Conservation (phyloP, 2,329 filamentous ascomycete species). For the Thermothelomyces thermophilus region DNA sequence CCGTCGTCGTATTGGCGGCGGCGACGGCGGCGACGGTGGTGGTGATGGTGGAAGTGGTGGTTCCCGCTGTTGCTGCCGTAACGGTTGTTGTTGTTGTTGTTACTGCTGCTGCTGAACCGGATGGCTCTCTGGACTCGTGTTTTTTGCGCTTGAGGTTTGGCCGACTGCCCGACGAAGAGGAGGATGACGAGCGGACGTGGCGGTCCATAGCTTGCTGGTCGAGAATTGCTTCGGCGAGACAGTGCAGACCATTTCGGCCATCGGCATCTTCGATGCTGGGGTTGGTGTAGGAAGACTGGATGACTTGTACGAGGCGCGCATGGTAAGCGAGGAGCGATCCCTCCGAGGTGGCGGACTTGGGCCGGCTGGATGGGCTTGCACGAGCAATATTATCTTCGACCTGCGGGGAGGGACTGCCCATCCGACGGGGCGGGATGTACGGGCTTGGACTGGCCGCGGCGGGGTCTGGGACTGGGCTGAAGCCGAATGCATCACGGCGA, state of each 20-base stretch:
- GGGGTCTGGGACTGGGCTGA: conserved; percentile 26
- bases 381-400: conserved; percentile 21
- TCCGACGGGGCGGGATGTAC: conserved; percentile 24
- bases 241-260: conserved; percentile 52
- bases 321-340: conserved; percentile 30
- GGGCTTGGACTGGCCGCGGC: conserved; percentile 21
- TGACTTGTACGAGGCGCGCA: conserved; percentile 32
- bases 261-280: conserved; percentile 35
- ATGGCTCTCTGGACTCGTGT: conserved; percentile 24
- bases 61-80: not conserved
- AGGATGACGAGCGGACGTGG: conserved; percentile 27
- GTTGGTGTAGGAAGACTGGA: conserved; percentile 31
- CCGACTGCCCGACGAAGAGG: conserved; percentile 22
- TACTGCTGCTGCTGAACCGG: not conserved
- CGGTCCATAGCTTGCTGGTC: conserved; percentile 32
- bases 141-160: conserved; percentile 35
- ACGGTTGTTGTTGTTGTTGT: too few relatives aligned
- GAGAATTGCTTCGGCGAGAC: conserved; percentile 49
- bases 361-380: conserved; percentile 19
- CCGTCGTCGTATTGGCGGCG: not conserved
- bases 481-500: conserved; percentile 45
- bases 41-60: not conserved
- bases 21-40: not conserved
- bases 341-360: conserved; percentile 20
- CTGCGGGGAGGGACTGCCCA: conserved; percentile 7